Percentiles rank a stretch among this genome's conserved stretches.
These are phyloP conservation scores for Chlamydomonas schloesseri DNA, from an alignment of 139 green algal genomes.

Conservation along the genomic window DNA sequence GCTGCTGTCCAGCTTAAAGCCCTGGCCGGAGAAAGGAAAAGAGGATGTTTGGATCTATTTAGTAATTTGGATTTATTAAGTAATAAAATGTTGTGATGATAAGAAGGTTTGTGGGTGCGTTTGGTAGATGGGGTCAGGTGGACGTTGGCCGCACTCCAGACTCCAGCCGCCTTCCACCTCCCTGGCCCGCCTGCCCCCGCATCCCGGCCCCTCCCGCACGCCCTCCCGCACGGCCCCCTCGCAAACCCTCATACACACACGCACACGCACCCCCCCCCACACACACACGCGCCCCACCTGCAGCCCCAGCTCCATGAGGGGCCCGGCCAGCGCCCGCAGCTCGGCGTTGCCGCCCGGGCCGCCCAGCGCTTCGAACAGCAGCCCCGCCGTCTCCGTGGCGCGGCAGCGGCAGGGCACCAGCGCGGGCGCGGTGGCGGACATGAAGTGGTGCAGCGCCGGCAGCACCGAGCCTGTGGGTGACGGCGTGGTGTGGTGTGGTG, in stretches of 20 bases:
- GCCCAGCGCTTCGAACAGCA: slow-evolving; percentile 61
- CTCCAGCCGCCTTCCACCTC: too few species aligned
- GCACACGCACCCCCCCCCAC: too few species aligned
- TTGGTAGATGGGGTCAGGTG: too few species aligned
- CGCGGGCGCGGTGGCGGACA: slow-evolving; percentile 58
- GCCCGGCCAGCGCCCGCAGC: slow-evolving; percentile 48
- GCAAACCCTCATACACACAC: too few species aligned
- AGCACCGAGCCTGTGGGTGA: slow-evolving; percentile 50
- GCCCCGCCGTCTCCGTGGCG: slow-evolving; percentile 76
- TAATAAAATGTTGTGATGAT: too few species aligned
- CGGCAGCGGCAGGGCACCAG: slow-evolving; percentile 67
- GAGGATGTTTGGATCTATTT: neutral
- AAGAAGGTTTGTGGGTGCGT: neutral
- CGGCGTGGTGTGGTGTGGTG: neutral
- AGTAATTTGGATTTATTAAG: too few species aligned
- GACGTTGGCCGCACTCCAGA: too few species aligned
- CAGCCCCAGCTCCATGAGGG: slow-evolving; percentile 64
- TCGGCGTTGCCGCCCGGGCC: neutral
- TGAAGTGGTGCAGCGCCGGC: slow-evolving; percentile 72
- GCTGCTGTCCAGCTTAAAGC: slow-evolving; percentile 56
- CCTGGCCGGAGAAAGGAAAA: slow-evolving; percentile 9
- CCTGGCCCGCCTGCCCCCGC: too few species aligned
- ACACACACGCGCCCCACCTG: slow-evolving; percentile 32
- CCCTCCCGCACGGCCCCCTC: too few species aligned
- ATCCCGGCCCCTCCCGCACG: too few species aligned